Evolutionary conservation across 1,139 yeast species (phyloP).

Genomic region (Hanseniaspora sp.): DNA sequence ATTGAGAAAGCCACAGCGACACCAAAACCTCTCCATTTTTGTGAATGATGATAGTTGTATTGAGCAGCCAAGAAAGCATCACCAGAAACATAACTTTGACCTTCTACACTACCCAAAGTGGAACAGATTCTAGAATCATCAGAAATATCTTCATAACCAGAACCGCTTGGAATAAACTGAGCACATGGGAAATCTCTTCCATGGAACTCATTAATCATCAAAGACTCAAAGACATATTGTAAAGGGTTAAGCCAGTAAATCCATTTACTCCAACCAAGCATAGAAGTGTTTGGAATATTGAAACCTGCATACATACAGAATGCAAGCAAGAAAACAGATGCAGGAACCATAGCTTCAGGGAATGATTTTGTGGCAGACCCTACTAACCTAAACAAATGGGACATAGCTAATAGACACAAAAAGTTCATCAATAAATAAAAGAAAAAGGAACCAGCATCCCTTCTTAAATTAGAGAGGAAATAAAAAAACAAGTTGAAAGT

Average conservation of each 20-base stretch:
- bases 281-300: constrained; percentile 52
- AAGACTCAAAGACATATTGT: too few relatives aligned
- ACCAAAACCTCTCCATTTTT: too few relatives aligned
- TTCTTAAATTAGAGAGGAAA: constrained; percentile 56
- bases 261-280: constrained; percentile 76
- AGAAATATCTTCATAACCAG: too few relatives aligned
- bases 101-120: too few relatives aligned
- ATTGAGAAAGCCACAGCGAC: too few relatives aligned
- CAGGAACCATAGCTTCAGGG: constrained; percentile 66
- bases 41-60: too few relatives aligned
- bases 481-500: constrained; percentile 53
- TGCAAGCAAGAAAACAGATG: constrained; percentile 49
- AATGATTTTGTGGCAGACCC: constrained; percentile 54
- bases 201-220: too few relatives aligned
- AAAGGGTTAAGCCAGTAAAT: constrained; percentile 62
- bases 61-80: too few relatives aligned
- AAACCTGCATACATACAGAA: constrained; percentile 65
- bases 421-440: constrained; percentile 47
- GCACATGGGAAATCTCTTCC: too few relatives aligned
- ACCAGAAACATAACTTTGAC: too few relatives aligned
- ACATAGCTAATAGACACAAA: constrained; percentile 50
- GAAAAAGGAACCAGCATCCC: constrained; percentile 60
- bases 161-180: too few relatives aligned
- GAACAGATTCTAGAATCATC: too few relatives aligned
- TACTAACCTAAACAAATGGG: constrained; percentile 58